Conservation (phyloP, 2,329 filamentous ascomycete genomes). For the Diaporthe sp. region DNA sequence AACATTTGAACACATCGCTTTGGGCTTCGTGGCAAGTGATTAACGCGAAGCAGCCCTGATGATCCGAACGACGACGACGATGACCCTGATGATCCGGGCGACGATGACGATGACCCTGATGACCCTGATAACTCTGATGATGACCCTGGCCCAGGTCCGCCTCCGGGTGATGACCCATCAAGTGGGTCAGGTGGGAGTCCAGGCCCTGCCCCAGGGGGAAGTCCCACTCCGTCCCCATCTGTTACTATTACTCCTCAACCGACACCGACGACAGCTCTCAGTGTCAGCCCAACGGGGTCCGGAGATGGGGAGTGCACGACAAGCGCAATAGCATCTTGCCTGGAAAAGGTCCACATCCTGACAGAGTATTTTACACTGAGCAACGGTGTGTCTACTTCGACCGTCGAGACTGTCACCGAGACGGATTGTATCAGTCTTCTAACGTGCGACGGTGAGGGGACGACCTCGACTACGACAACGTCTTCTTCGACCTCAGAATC, state of each 20-base stretch:
- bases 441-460: neutral
- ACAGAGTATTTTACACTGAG: constrained; percentile 11
- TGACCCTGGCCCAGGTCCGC: neutral
- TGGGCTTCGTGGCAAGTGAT: too few species aligned
- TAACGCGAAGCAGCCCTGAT: neutral
- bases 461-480: neutral
- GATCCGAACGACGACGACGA: neutral
- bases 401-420: neutral
- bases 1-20: too few species aligned
- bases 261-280: neutral
- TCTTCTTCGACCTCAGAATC: neutral
- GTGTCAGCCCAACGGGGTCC: neutral
- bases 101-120: neutral
- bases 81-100: neutral
- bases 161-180: neutral
- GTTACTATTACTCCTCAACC: neutral
- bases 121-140: neutral
- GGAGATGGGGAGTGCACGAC: neutral
- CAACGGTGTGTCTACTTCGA: constrained; percentile 13
- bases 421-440: neutral
- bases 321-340: neutral
- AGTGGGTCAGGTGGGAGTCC: neutral
- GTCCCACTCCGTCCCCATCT: neutral
- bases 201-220: neutral
- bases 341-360: neutral